Percentiles rank a stretch among this genome's conserved stretches.
phyloP scores from a whole-genome alignment of 2,329 filamentous ascomycete species.

The Penicillium sp. region DNA sequence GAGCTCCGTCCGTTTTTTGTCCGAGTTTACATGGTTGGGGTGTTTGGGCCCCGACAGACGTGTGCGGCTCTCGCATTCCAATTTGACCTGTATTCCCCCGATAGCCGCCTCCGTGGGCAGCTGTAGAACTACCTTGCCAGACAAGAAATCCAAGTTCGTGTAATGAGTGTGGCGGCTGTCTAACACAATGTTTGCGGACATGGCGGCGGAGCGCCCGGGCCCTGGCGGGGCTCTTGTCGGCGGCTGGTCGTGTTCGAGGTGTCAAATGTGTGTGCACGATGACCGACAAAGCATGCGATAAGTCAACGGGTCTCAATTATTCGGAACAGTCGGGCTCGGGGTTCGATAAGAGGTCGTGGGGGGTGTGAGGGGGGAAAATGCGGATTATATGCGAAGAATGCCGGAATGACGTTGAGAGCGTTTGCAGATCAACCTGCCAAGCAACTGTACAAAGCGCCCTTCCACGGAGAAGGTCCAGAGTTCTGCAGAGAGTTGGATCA shows the following conservation, averaged over 20 bases:
- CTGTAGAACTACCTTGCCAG: constrained; percentile 47
- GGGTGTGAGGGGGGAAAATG: constrained; percentile 10
- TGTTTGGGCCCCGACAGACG: constrained; percentile 44
- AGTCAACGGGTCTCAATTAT: background rate
- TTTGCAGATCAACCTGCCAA: constrained; percentile 16
- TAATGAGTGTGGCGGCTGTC: constrained; percentile 46
- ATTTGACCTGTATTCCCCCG: constrained; percentile 49
- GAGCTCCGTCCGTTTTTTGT: constrained; percentile 51
- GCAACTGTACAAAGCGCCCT: background rate
- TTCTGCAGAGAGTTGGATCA: background rate
- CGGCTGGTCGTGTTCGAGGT: background rate
- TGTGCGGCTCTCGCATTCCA: constrained; percentile 52
- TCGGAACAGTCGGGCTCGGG: background rate
- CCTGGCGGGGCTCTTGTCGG: constrained; percentile 7
- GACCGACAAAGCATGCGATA: background rate
- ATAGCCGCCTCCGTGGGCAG: constrained; percentile 46
- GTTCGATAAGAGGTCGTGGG: constrained; percentile 2
- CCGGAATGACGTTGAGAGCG: constrained; percentile 23
- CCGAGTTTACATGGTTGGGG: constrained; percentile 43
- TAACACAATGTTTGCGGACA: constrained; percentile 49
- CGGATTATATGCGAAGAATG: constrained; percentile 19
- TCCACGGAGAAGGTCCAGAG: background rate
- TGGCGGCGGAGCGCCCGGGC: constrained; percentile 30
- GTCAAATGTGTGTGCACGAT: background rate
- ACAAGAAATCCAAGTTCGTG: constrained; percentile 52